phyloP scores from a whole-genome alignment of 352 stramenopile species.

The Globisporangium nunn region DNA sequence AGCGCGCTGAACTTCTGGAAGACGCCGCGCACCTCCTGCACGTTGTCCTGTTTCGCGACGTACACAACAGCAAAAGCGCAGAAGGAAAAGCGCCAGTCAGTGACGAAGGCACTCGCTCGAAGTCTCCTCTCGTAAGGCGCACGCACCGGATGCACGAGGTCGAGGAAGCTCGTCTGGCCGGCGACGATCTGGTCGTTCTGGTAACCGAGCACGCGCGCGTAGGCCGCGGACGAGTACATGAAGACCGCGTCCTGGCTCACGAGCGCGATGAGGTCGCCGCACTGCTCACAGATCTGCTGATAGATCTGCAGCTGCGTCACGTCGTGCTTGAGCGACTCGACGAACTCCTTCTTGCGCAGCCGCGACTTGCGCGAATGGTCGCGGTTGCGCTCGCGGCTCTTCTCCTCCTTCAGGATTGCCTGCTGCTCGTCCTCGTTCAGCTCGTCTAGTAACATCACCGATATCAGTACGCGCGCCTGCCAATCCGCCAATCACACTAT shows the following conservation, averaged over 20 bases:
- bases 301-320: slow-evolving; percentile 81
- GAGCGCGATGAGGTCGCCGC: slow-evolving; percentile 70
- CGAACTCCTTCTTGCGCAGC: slow-evolving; percentile 92
- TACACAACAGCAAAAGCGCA: slow-evolving; percentile 1
- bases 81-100: slow-evolving; percentile 1
- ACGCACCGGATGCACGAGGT: slow-evolving; percentile 77
- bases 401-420: slow-evolving; percentile 77
- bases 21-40: slow-evolving; percentile 50
- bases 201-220: slow-evolving; percentile 71
- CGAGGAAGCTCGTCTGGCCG: slow-evolving; percentile 72
- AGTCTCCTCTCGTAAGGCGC: background rate
- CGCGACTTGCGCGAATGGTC: slow-evolving; percentile 94
- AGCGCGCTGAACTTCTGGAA: slow-evolving; percentile 62
- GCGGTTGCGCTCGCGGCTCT: slow-evolving; percentile 88
- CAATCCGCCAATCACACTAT: no score
- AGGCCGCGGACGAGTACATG: slow-evolving; percentile 59
- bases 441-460: slow-evolving; percentile 27
- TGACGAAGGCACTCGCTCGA: no score
- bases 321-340: slow-evolving; percentile 90
- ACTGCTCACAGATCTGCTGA: slow-evolving; percentile 81
- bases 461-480: background rate
- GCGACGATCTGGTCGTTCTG: slow-evolving; percentile 69
- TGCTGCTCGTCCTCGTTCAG: slow-evolving; percentile 76
- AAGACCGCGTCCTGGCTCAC: slow-evolving; percentile 59
- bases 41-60: slow-evolving; percentile 25